Conservation (phyloP, 768 basidiomycete genomes). For the Grammothele lineata region DNA sequence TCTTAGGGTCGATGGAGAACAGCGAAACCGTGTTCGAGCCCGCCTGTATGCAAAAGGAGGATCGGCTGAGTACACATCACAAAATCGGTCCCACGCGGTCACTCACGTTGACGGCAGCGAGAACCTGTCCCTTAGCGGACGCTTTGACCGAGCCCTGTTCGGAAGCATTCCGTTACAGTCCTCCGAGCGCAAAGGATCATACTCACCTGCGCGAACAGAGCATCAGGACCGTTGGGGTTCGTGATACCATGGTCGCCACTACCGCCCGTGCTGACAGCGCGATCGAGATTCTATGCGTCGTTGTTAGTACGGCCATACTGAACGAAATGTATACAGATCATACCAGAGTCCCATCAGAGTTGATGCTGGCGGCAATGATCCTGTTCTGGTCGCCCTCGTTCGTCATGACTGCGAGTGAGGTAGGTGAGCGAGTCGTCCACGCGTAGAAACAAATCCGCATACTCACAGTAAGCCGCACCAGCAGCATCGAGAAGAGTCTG, state of each 20-base stretch:
- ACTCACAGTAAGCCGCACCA: conserved; percentile 13
- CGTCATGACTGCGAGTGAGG: conserved; percentile 38
- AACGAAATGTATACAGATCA: too few species aligned
- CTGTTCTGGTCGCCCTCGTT: conserved; percentile 44
- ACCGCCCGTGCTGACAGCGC: conserved; percentile 17
- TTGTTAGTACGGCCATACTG: too few species aligned
- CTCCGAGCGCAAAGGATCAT: not conserved
- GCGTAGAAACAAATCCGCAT: too few species aligned
- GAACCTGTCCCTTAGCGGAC: conserved; percentile 17
- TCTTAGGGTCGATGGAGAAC: conserved; percentile 21
- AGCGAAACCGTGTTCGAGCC: conserved; percentile 26
- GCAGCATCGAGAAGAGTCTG: conserved; percentile 6
- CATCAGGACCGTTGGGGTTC: conserved; percentile 17
- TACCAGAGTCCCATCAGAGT: conserved; percentile 38
- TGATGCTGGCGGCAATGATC: conserved; percentile 39
- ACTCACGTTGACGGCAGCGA: conserved; percentile 21
- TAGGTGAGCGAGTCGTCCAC: too few species aligned
- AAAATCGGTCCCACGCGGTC: not conserved
- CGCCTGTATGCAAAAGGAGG: conserved; percentile 6
- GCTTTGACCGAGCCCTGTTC: conserved; percentile 20
- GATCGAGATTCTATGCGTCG: conserved; percentile 16
- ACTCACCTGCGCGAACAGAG: conserved; percentile 19
- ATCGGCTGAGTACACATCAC: not conserved
- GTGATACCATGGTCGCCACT: conserved; percentile 17
- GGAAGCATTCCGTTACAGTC: not conserved